Percentiles rank a stretch among this genome's conserved stretches.
These are phyloP conservation scores for Yamadazyma phyllophila DNA, from an alignment of 805 yeast species.

Conservation along the genomic window DNA sequence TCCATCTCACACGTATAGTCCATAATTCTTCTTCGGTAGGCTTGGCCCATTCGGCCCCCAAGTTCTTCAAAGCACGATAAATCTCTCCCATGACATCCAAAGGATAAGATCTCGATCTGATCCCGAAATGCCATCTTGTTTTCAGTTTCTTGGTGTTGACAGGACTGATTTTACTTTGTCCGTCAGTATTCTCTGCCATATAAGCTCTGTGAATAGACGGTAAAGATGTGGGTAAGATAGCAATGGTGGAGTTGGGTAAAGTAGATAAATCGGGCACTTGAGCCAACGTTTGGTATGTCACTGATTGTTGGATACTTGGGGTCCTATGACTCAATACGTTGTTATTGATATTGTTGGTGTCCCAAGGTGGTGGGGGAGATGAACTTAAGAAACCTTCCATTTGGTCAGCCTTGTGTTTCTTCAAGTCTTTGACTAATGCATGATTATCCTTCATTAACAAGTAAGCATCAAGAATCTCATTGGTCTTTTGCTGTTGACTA, in stretches of 20 bases:
- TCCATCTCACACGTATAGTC: constrained; percentile 96
- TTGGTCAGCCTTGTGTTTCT: constrained; percentile 48
- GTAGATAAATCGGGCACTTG: constrained; percentile 47
- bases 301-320: constrained; percentile 44
- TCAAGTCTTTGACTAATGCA: constrained; percentile 63
- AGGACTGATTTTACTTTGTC: constrained; percentile 39
- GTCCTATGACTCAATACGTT: constrained; percentile 26
- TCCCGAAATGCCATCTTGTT: constrained; percentile 98
- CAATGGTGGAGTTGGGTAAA: constrained; percentile 77
- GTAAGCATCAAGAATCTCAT: constrained; percentile 86
- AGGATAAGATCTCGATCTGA: constrained; percentile 92
- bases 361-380: constrained; percentile 57
- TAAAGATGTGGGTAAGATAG: constrained; percentile 87
- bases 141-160: constrained; percentile 78
- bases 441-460: constrained; percentile 78
- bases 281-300: constrained; percentile 47
- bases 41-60: constrained; percentile 97
- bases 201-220: constrained; percentile 93
- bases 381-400: constrained; percentile 59
- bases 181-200: constrained; percentile 57
- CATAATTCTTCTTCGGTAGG: constrained; percentile 94
- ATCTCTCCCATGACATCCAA: constrained; percentile 98
- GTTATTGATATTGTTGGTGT: constrained; percentile 13
- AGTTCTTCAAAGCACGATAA: constrained; percentile 84
- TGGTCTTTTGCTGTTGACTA: constrained; percentile 32